Percentiles rank a stretch among this genome's conserved stretches.
Conservation (phyloP, 305 asterid species). For the Fraxinus greggii region DNA sequence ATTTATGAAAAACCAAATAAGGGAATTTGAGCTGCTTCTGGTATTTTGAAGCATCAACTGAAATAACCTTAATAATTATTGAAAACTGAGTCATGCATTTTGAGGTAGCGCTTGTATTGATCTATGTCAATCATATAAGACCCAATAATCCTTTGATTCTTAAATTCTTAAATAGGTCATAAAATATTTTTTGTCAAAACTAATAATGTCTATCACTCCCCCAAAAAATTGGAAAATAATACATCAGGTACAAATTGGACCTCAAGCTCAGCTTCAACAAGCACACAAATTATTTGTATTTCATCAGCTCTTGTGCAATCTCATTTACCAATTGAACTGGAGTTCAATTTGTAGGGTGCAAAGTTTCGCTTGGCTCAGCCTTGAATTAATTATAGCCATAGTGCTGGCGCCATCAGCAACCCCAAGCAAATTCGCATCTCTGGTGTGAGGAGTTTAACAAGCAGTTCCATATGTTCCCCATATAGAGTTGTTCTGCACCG, state of each 20-base stretch:
- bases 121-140: neutral
- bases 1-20: neutral
- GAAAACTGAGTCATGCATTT: neutral
- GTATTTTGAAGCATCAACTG: neutral
- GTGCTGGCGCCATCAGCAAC: conserved; percentile 5
- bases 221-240: neutral
- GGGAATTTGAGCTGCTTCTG: neutral
- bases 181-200: neutral
- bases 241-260: neutral
- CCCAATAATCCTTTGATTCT: neutral
- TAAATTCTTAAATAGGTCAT: neutral
- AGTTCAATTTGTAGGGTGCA: neutral
- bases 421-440: neutral
- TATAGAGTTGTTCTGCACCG: neutral
- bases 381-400: neutral
- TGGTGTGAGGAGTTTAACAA: neutral
- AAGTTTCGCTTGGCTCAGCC: neutral
- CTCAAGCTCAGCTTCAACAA: neutral
- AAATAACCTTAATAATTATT: neutral
- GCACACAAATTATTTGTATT: neutral
- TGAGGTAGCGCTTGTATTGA: neutral
- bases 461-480: neutral
- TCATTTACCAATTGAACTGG: neutral
- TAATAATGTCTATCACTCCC: neutral
- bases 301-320: neutral